Conservation (phyloP, 1,284 basidiomycete genomes). For the Neolentinus lepideus region DNA sequence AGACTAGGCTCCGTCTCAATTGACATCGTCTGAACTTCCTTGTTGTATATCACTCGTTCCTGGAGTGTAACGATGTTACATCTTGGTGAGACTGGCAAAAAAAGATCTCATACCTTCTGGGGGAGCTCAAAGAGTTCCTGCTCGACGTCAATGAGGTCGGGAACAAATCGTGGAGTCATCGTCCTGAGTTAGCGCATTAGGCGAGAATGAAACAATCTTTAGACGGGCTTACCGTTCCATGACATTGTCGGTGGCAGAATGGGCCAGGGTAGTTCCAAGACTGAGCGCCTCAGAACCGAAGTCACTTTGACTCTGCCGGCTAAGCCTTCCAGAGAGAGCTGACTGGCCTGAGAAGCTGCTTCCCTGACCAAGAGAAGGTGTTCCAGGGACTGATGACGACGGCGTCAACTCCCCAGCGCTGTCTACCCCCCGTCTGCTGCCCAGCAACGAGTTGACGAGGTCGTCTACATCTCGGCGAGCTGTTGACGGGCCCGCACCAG, state of each 20-base stretch:
- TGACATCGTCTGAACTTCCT: slow-evolving; percentile 86
- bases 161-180: slow-evolving; percentile 55
- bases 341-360: slow-evolving; percentile 36
- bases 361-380: slow-evolving; percentile 43
- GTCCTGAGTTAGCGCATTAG: slow-evolving; percentile 30
- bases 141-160: slow-evolving; percentile 81
- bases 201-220: neutral
- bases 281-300: slow-evolving; percentile 41
- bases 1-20: slow-evolving; percentile 39
- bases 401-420: slow-evolving; percentile 52
- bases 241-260: slow-evolving; percentile 53
- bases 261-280: slow-evolving; percentile 38
- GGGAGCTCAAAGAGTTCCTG: slow-evolving; percentile 89
- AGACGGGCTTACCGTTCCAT: slow-evolving; percentile 46
- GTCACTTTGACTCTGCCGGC: slow-evolving; percentile 53
- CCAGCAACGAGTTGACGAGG: slow-evolving; percentile 52
- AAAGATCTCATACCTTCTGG: slow-evolving; percentile 50
- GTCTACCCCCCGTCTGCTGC: slow-evolving; percentile 32
- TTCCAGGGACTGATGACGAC: slow-evolving; percentile 63
- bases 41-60: slow-evolving; percentile 91
- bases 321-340: slow-evolving; percentile 50
- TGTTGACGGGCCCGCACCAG: slow-evolving; percentile 20
- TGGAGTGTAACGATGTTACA: slow-evolving; percentile 20
- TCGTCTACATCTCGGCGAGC: slow-evolving; percentile 60
- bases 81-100: neutral